Conservation (phyloP, 1,284 basidiomycete species). For the Rhodotorula sp. region DNA sequence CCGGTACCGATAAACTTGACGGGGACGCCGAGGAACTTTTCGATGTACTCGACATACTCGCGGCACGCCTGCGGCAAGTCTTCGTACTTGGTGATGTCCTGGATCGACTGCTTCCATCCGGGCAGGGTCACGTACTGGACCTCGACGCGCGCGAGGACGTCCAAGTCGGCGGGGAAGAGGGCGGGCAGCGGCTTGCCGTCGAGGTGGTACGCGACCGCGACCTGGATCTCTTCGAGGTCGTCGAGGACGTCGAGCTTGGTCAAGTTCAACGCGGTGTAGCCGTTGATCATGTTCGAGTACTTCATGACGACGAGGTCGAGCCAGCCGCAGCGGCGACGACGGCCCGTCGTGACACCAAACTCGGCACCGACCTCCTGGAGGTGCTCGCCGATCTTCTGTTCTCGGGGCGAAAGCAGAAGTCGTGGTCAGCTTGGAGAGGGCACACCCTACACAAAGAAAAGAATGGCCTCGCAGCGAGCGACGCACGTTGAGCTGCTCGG, state of each 20-base stretch:
- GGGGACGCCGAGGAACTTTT: conserved; percentile 71
- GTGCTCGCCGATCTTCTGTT: conserved; percentile 73
- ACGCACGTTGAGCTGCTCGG: conserved; percentile 83
- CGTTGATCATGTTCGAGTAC: conserved; percentile 92
- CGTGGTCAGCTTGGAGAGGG: not conserved
- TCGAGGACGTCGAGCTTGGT: conserved; percentile 96
- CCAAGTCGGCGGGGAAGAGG: conserved; percentile 70
- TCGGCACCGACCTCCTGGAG: conserved; percentile 92
- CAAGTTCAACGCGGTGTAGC: conserved; percentile 88
- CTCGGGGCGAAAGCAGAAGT: not conserved
- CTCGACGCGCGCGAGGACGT: conserved; percentile 59
- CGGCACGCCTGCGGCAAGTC: conserved; percentile 81
- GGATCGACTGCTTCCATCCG: conserved; percentile 87
- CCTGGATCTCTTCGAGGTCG: conserved; percentile 79
- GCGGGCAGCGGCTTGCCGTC: conserved; percentile 68
- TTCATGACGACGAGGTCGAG: conserved; percentile 92
- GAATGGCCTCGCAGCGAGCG: not conserved
- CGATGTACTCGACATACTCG: conserved; percentile 85
- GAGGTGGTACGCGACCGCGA: conserved; percentile 76
- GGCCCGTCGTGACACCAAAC: conserved; percentile 88
- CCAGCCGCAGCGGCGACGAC: conserved; percentile 92
- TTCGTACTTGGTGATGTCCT: conserved; percentile 64
- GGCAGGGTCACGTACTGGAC: conserved; percentile 88
- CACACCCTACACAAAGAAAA: not conserved
- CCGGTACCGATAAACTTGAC: conserved; percentile 92